Conservation (phyloP, 2,329 filamentous ascomycete species). For the Curvularia spicifera region DNA sequence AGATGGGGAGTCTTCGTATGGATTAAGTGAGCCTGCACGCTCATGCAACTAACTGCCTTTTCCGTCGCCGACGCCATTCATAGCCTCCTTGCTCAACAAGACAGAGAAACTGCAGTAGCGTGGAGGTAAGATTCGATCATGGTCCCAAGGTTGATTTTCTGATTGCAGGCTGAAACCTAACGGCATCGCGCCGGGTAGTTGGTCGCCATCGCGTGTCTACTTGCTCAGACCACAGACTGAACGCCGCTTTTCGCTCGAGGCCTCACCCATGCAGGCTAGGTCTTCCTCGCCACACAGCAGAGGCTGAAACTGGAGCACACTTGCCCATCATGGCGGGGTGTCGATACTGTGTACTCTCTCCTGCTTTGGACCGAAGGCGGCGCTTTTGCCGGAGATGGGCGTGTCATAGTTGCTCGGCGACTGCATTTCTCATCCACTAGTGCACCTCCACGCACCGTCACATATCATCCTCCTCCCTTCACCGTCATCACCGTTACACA, state of each 20-base stretch:
- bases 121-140: conserved; percentile 1
- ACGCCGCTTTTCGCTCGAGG: conserved; percentile 28
- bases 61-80: not conserved
- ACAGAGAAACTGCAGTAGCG: not conserved
- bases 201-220: conserved; percentile 25
- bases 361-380: conserved; percentile 17
- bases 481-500: conserved; percentile 10
- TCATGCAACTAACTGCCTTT: conserved; percentile 19
- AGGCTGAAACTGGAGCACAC: conserved; percentile 41
- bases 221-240: conserved; percentile 31
- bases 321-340: conserved; percentile 21
- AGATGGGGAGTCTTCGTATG: conserved; percentile 1
- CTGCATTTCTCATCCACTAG: conserved; percentile 16
- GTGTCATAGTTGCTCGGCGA: conserved; percentile 1
- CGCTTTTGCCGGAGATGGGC: conserved; percentile 12
- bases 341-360: conserved; percentile 13
- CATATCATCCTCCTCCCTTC: conserved; percentile 4
- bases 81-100: conserved; percentile 7
- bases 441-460: conserved; percentile 30
- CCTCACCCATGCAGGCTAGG: conserved; percentile 21
- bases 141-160: conserved; percentile 7
- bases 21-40: conserved; percentile 9
- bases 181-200: conserved; percentile 29
- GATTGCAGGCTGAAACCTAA: conserved; percentile 29
- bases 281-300: conserved; percentile 28